Conservation (phyloP, 2,329 filamentous ascomycete species). For the Curvularia hawaiiensis region DNA sequence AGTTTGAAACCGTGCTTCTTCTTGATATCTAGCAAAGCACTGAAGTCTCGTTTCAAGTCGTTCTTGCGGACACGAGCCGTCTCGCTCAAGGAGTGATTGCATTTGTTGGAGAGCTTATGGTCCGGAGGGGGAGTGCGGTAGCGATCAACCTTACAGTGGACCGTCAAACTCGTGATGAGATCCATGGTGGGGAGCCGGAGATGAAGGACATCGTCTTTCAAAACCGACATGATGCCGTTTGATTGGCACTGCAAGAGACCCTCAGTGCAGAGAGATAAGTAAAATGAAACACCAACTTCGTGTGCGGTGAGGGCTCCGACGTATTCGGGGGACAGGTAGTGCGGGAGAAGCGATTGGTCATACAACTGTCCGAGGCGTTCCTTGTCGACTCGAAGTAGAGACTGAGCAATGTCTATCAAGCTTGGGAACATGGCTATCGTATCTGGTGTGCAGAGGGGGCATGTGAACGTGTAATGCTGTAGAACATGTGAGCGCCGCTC, state of each 20-base stretch:
- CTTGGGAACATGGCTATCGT: neutral
- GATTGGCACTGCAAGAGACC: conserved; percentile 3
- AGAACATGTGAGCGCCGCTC: neutral
- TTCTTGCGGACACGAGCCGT: neutral
- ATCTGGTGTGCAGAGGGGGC: neutral
- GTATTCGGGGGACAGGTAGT: conserved; percentile 1
- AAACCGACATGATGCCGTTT: neutral
- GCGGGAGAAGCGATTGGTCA: neutral
- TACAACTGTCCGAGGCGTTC: neutral
- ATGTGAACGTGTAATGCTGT: neutral
- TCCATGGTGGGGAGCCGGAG: neutral
- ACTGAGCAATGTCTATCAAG: neutral
- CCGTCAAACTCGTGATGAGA: conserved; percentile 3
- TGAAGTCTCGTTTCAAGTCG: neutral
- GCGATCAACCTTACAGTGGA: conserved; percentile 9
- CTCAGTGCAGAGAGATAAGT: neutral
- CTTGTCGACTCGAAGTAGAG: neutral
- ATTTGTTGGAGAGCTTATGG: neutral
- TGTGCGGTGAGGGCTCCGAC: conserved; percentile 1
- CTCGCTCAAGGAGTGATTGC: neutral
- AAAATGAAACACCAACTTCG: conserved; percentile 2
- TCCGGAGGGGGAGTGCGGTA: conserved; percentile 5
- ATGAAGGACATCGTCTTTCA: conserved; percentile 1
- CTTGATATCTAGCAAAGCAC: neutral
- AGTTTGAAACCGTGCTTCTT: conserved; percentile 2